Base-by-base conservation (phyloP, 495 filamentous ascomycete genomes). In the Penicillium fimorum region DNA sequence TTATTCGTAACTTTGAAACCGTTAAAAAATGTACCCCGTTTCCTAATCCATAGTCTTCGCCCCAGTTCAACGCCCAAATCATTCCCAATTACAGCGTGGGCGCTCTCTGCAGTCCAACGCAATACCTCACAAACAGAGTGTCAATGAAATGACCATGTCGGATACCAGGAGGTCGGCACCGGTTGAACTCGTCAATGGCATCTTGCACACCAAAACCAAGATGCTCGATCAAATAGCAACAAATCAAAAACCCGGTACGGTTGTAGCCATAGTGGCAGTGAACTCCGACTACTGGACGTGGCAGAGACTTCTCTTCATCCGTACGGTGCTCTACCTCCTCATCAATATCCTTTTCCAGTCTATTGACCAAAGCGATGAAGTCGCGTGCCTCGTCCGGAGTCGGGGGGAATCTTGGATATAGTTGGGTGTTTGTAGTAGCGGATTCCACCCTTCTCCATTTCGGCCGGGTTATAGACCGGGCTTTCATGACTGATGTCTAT, bases 181-280 rank as follows among this genome's bases (percentile, higher is more conserved):
- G 69, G 46, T 85, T 84, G 70, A 97, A 97, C 58, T 86, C 84
- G 43, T 90, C 84, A 53, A 97, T 87, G 4, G 92, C 93, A 54
- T 87, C 84, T 62, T 89, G 82, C 13, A 96, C 81, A 47, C 72
- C 75, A 66, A 80, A 96, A 1, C 83, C 84, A 61, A 86, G 79
- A 52, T 84, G 79, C 73, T 97, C 93, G 48, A 97, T 88, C 6
- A 97, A 73, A 61, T 97, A 97, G 63, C 86, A 90, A n/a, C 87
- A 86, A 33, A 97, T 85, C 64, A 96, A 86, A 66, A 92, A 96
- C 2, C 93, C 92, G 0, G 91, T 96, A 33, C 91, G 83, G 65
- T 96, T 96, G 74, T 91, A 96, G 0, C 92, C 93, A 59, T 97
- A 97, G 63, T 97, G 93, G 64, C 93, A 97, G 67, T 97, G 93